Base-by-base conservation (phyloP, 2,329 filamentous ascomycete species). In the Paracoccidioides brasiliensis region DNA sequence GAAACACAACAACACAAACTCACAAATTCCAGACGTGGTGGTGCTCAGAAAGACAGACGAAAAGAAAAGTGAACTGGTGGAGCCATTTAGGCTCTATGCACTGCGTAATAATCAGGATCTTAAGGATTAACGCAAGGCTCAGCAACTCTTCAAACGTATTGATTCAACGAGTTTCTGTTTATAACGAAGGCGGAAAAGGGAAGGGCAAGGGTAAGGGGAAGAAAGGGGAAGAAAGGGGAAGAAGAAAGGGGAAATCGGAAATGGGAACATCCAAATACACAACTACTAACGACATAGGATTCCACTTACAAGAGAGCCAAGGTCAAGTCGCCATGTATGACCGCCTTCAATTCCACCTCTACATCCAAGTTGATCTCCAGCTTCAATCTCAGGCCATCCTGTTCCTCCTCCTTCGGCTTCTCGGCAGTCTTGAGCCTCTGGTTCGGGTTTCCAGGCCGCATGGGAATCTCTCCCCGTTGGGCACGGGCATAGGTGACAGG, bases 281-380 rank as follows among this genome's bases (percentile, higher is more conserved):
- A 38, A 38, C 14, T 32, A 33, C 2, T 15, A 37, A n/a, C 14
- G 12, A n/a, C n/a, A 9, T 12, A 38, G 33, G 33, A 1, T 22
- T 50, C 14, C n/a, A 72, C 71, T 68, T 69, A 74, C 72, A 74
- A 66, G 44, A 74, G 63, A 55, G 69, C 79, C 54, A 83, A 65
- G n/a, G 80, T 82, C 57, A 83, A 69, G 63, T 83, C 80, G 70
- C 80, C 80, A 60, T 82, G 79, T 61, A 83, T 82, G 68, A 80
- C 81, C n/a, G 80, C 80, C 72, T 83, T 83, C 49, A 83, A 69
- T 64, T 82, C 78, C 55, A 83, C 75, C 64, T 83, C 80, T 64
- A 83, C 80, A 65, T 82, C 80, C 58, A 83, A 69, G 63, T 83
- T 83, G 60, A 82, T 69, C 61, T 83, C 80, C 59, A 83, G 63